These are phyloP conservation scores for Aleurites moluccanus DNA, from an alignment of 441 rosid genomes.

Conservation along the genomic window DNA sequence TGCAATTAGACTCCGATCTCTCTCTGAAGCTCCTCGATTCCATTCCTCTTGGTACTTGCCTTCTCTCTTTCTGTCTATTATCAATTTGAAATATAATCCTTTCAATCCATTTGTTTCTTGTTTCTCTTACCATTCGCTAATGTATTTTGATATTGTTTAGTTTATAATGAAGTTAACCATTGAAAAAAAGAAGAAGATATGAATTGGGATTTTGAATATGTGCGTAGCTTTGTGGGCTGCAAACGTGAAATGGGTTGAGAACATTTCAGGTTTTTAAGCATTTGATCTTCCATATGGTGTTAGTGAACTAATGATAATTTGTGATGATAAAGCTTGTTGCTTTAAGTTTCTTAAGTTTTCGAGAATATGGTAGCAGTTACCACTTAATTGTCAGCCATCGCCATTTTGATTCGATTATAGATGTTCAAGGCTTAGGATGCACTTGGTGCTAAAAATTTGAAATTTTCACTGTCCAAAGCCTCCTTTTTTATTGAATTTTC, in stretches of 20 bases:
- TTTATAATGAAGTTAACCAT: neutral
- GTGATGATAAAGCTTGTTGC: neutral
- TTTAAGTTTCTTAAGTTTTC: neutral
- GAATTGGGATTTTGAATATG: neutral
- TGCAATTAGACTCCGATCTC: slow-evolving; percentile 50
- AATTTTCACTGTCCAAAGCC: neutral
- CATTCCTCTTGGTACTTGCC: slow-evolving; percentile 49
- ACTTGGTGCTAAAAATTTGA: neutral
- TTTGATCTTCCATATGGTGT: neutral
- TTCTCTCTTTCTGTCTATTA: neutral
- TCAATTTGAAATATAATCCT: neutral
- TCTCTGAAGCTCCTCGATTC: slow-evolving; percentile 62
- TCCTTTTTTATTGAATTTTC: neutral
- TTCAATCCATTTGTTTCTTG: neutral
- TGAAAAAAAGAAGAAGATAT: too few relatives aligned
- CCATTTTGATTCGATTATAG: neutral
- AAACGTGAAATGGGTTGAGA: neutral
- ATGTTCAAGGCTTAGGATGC: neutral
- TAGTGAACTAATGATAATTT: neutral
- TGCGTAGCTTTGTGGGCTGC: neutral
- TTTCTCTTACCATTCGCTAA: neutral
- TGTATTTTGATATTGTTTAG: neutral
- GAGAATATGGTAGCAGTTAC: neutral
- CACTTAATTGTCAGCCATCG: neutral
- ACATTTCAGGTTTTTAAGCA: neutral